Base-by-base conservation (phyloP, 2,329 filamentous ascomycete species). In the Plenodomus lindquistii region DNA sequence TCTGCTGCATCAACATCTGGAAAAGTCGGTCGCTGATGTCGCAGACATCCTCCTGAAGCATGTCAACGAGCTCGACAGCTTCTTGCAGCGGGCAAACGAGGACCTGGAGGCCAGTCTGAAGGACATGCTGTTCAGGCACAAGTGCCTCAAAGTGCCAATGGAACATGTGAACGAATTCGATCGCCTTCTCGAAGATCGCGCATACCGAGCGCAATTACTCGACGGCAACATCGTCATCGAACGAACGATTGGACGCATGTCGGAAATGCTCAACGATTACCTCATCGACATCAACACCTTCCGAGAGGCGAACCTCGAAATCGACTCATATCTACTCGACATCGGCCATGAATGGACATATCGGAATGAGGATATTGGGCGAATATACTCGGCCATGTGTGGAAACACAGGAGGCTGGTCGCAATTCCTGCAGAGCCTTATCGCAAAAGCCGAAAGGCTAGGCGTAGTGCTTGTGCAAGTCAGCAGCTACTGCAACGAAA, bases 401-500 rank as follows among this genome's bases (percentile, higher is more conserved):
- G 89, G 90, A 27, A 97, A 97, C 61, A 87, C 91, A 8, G 88
- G 95, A 55, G 91, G 92, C 37, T 97, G 93, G 93, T 84, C 86
- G 48, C 85, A 86, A 47, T 91, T 91, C 6, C 86, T 96, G 63
- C 81, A 85, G 44, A 87, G 87, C 45, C 79, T 97, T 50, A 86
- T 91, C 66, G 81, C 82, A 18, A 90, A 87, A 65, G 86, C 87
- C 13, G 83, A 86, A 52, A 81, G 83, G 37, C 77, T 97, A 20
- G 87, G 87, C 24, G 80, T 84, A 6, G 78, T 86, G 22, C 79
- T 96, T 35, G 81, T 85, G 34, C 85, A 88, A 70, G 81, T 97
- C 17, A 85, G 85, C 55, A 85, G 83, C 43, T 88, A 94, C 58
- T 86, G 95, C 44, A 83, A 85, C 15, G 90, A 96, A 69, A 95